These are phyloP conservation scores for Arxiozyma bovina DNA, from an alignment of 1,139 yeast species.

Conservation along the genomic window DNA sequence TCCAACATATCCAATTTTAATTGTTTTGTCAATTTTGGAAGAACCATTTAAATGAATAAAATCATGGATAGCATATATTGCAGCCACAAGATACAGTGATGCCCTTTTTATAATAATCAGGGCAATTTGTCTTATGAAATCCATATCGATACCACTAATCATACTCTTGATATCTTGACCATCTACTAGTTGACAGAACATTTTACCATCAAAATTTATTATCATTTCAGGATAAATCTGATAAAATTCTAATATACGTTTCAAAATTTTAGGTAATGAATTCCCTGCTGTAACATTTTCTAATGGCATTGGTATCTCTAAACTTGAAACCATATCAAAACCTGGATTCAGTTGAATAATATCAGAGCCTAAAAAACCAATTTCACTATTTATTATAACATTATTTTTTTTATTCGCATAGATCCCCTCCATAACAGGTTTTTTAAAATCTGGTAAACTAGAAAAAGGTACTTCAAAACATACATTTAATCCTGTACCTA, in stretches of 20 bases:
- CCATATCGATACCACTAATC: constrained; percentile 4
- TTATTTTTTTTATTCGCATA: constrained; percentile 18
- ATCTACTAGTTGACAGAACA: constrained; percentile 14
- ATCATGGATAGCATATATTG: constrained; percentile 20
- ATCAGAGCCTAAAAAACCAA: constrained; percentile 30
- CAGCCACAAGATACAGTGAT: constrained; percentile 20
- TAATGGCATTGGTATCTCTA: constrained; percentile 20
- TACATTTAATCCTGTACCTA: constrained; percentile 34
- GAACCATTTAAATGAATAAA: constrained; percentile 5
- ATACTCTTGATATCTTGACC: constrained; percentile 1
- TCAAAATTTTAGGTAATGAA: constrained; percentile 19
- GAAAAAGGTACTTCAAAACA: constrained; percentile 25
- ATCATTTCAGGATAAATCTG: constrained; percentile 7
- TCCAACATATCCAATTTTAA: constrained; percentile 29
- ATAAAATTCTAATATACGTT: constrained; percentile 14
- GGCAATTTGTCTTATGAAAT: constrained; percentile 12
- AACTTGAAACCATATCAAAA: constrained; percentile 14
- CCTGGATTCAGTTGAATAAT: constrained; percentile 11
- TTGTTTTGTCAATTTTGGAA: background rate
- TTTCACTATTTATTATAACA: constrained; percentile 16
- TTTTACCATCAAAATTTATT: constrained; percentile 21
- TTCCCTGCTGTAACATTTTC: constrained; percentile 25
- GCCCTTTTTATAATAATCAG: constrained; percentile 22
- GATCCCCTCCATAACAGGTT: background rate
- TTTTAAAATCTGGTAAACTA: constrained; percentile 13